Evolutionary conservation across 1,139 yeast species (phyloP).

Genomic region (Pichia sp.): DNA sequence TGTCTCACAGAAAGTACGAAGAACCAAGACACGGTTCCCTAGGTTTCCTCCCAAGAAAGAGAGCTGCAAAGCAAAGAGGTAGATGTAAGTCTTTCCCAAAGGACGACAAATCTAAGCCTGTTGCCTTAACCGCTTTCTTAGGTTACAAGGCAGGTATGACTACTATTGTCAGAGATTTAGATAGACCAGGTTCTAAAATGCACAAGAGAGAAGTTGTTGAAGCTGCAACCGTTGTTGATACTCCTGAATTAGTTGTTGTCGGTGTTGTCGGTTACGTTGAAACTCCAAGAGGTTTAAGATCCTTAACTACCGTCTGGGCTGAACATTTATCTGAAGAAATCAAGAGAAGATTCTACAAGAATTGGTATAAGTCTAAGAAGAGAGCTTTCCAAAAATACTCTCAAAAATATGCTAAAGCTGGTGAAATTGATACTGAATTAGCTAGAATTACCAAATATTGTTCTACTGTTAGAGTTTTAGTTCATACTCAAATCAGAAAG

Average conservation of each 20-base stretch:
- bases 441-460: conserved; percentile 99
- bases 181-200: conserved; percentile 99
- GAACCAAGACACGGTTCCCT: conserved; percentile 99
- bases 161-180: conserved; percentile 99
- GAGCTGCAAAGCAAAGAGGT: conserved; percentile 98
- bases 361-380: conserved; percentile 99
- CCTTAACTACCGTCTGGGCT: conserved; percentile 99
- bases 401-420: conserved; percentile 89
- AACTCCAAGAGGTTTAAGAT: conserved; percentile 99
- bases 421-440: conserved; percentile 89
- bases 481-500: conserved; percentile 99
- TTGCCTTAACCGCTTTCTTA: conserved; percentile 97
- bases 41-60: conserved; percentile 99
- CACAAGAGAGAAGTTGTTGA: conserved; percentile 99
- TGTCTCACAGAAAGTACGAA: conserved; percentile 99
- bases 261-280: conserved; percentile 99
- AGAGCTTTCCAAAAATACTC: conserved; percentile 99
- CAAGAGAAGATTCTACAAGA: conserved; percentile 99
- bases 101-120: conserved; percentile 97
- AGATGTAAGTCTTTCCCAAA: conserved; percentile 99
- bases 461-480: conserved; percentile 96
- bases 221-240: conserved; percentile 98
- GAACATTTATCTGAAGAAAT: conserved; percentile 99
- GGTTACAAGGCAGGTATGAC: conserved; percentile 99
- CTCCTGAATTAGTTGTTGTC: conserved; percentile 97